Evolutionary conservation across 257 asterid species (phyloP).

Genomic region (Nicotiana sylvestris): DNA sequence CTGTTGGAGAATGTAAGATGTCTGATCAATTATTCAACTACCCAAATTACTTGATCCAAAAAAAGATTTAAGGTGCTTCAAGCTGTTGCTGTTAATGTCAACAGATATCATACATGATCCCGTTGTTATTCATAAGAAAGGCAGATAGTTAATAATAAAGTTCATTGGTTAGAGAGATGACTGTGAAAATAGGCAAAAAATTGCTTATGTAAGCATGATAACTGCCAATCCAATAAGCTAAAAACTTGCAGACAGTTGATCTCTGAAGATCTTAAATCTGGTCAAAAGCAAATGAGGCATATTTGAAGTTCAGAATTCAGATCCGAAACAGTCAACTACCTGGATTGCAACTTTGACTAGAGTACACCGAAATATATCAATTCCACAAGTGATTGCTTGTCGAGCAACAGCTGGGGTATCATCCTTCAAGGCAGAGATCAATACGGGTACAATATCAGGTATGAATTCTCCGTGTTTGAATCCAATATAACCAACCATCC

Average conservation of each 20-base stretch:
- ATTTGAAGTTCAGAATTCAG: slow-evolving; percentile 4
- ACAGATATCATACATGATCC: not conserved
- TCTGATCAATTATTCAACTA: not conserved
- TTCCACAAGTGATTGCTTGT: slow-evolving; percentile 78
- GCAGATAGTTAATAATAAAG: not conserved
- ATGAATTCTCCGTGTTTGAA: slow-evolving; percentile 63
- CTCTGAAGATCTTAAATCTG: not conserved
- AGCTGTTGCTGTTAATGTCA: not conserved
- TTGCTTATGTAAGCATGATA: not conserved
- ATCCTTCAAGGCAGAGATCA: slow-evolving; percentile 62
- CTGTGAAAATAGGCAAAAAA: not conserved
- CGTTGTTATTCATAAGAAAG: not conserved
- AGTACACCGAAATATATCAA: slow-evolving; percentile 65
- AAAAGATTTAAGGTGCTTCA: too few relatives aligned
- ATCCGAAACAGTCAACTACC: slow-evolving; percentile 38
- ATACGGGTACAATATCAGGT: slow-evolving; percentile 77
- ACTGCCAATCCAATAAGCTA: not conserved
- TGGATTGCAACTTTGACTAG: slow-evolving; percentile 65
- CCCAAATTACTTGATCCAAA: too few relatives aligned
- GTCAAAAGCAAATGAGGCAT: slow-evolving; percentile 15
- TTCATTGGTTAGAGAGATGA: not conserved
- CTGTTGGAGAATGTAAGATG: not conserved
- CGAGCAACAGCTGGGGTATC: slow-evolving; percentile 92
- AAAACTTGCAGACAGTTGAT: not conserved
- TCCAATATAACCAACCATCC: slow-evolving; percentile 82